Conservation (phyloP, 2,329 filamentous ascomycete genomes). For the Leptographium procerum region DNA sequence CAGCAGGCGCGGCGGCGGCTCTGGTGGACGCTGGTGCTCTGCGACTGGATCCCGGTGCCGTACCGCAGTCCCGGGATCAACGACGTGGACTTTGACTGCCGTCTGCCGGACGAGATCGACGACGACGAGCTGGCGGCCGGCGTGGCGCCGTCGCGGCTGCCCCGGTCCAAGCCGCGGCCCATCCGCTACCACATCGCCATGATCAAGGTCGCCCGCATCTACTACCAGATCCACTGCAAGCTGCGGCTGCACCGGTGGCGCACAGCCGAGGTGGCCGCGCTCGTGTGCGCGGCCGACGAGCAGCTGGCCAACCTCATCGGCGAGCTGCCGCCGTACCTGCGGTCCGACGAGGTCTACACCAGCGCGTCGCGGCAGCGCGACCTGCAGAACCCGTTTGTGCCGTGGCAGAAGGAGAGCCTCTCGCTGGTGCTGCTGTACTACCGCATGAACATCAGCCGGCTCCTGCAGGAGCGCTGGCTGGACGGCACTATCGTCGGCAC, state of each 20-base stretch:
- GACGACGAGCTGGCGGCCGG: too few species aligned
- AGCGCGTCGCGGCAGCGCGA: too few species aligned
- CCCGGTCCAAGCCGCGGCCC: neutral
- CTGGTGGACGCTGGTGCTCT: slow-evolving; percentile 2
- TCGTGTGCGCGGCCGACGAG: neutral
- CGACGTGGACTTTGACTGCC: neutral
- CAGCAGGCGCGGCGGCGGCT: neutral
- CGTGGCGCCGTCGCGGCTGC: too few species aligned
- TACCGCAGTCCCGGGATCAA: neutral
- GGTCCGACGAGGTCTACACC: neutral
- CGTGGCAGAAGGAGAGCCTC: slow-evolving; percentile 1
- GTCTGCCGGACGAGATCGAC: neutral
- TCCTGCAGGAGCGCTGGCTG: neutral
- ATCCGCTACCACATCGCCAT: slow-evolving; percentile 1
- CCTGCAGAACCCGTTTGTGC: neutral
- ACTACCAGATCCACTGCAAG: too few species aligned
- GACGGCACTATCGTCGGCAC: neutral
- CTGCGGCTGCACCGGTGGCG: neutral
- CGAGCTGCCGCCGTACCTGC: neutral
- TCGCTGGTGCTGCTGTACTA: neutral
- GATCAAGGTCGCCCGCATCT: neutral
- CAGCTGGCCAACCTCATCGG: neutral
- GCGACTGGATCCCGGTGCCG: neutral
- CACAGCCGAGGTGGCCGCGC: neutral
- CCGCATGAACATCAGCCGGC: neutral